A percentile compares a stretch with the other conserved stretches of the same genome.
Evolutionary conservation across 805 yeast genomes (phyloP).

Genomic region (Hemisphaericaspora nanyangensis): DNA sequence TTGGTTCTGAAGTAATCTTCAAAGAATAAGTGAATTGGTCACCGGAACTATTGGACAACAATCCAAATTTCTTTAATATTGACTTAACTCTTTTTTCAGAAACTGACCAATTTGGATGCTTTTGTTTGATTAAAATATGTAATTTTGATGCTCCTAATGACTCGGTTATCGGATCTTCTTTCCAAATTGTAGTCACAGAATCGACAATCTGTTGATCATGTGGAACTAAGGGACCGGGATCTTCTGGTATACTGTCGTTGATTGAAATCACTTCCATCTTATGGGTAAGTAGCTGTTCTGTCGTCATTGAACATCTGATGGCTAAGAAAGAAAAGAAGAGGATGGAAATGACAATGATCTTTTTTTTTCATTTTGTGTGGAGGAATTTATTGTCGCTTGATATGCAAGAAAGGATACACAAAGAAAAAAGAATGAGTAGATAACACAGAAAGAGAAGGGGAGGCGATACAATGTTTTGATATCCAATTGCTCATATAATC

Average conservation of each 20-base stretch:
- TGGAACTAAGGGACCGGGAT: slow-evolving; percentile 40
- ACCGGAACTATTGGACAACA: slow-evolving; percentile 30
- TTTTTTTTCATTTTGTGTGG: no score
- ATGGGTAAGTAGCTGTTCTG: slow-evolving; percentile 9
- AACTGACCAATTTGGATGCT: slow-evolving; percentile 60
- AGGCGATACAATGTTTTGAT: no score
- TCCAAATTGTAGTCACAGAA: slow-evolving; percentile 64
- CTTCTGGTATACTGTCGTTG: slow-evolving; percentile 24
- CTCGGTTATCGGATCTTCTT: slow-evolving; percentile 60
- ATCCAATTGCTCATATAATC: no score
- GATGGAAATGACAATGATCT: no score
- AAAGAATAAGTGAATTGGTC: slow-evolving; percentile 48
- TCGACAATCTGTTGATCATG: slow-evolving; percentile 56
- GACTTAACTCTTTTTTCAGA: slow-evolving; percentile 55
- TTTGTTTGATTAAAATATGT: slow-evolving; percentile 44
- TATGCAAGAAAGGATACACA: no score
- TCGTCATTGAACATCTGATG: no score
- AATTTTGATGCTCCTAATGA: slow-evolving; percentile 52
- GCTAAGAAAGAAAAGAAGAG: no score
- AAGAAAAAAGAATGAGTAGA: no score
- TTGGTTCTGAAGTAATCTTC: slow-evolving; percentile 48
- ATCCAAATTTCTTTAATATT: slow-evolving; percentile 53
- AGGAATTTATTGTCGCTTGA: no score
- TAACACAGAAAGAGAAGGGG: no score
- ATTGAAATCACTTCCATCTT: slow-evolving; percentile 35